Conservation (phyloP, 768 basidiomycete genomes). For the Lyophyllum semitale region DNA sequence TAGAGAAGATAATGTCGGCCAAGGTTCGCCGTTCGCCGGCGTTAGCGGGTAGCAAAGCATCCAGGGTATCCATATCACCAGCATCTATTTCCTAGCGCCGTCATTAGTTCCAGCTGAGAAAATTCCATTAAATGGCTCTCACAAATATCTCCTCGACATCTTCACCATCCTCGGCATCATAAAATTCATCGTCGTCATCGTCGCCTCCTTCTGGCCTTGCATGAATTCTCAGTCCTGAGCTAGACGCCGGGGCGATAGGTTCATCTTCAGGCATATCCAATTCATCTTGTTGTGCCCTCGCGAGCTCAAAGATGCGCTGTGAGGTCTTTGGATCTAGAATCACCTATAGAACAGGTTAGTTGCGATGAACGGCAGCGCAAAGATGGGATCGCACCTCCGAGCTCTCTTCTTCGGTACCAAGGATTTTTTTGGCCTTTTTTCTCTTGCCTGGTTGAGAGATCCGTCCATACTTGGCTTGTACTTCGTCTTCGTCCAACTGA, state of each 20-base stretch:
- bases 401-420: slow-evolving; percentile 53
- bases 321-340: slow-evolving; percentile 83
- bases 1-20: slow-evolving; percentile 96
- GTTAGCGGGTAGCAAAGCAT: slow-evolving; percentile 76
- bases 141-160: slow-evolving; percentile 69
- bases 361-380: slow-evolving; percentile 5
- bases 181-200: slow-evolving; percentile 26
- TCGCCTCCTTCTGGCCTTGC: slow-evolving; percentile 39
- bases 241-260: slow-evolving; percentile 27
- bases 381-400: slow-evolving; percentile 46
- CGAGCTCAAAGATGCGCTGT: slow-evolving; percentile 86
- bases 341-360: slow-evolving; percentile 41
- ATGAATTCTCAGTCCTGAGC: slow-evolving; percentile 35
- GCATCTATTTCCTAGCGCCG: slow-evolving; percentile 80
- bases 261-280: slow-evolving; percentile 59
- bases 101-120: slow-evolving; percentile 12
- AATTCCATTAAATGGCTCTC: slow-evolving; percentile 24
- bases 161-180: slow-evolving; percentile 42
- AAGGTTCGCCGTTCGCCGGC: slow-evolving; percentile 79
- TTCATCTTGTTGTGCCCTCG: slow-evolving; percentile 91
- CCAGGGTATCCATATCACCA: slow-evolving; percentile 83
- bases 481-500: slow-evolving; percentile 81
- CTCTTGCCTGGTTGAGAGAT: slow-evolving; percentile 77
- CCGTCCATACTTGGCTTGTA: slow-evolving; percentile 75
- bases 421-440: slow-evolving; percentile 54